These are phyloP conservation scores for Nemania abortiva DNA, from an alignment of 2,329 filamentous ascomycete species.

Conservation along the genomic window DNA sequence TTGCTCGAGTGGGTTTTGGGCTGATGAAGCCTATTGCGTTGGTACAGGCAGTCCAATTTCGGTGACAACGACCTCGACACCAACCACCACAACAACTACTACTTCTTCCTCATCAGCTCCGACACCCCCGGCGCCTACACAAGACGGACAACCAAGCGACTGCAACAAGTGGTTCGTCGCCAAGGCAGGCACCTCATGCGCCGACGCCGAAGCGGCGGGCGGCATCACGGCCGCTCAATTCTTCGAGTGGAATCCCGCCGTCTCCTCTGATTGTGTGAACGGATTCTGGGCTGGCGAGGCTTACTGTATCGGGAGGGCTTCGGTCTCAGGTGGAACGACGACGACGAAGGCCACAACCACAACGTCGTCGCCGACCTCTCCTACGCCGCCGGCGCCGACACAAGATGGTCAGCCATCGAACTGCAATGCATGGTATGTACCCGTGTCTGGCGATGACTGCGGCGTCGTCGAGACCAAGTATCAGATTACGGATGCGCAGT, in stretches of 20 bases:
- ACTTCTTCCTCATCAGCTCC: constrained; percentile 3
- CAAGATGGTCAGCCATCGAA: not conserved
- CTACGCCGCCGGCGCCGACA: constrained; percentile 14
- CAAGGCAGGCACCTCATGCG: not conserved
- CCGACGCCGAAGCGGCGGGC: not conserved
- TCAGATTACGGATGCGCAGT: constrained; percentile 19
- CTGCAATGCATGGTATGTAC: constrained; percentile 2
- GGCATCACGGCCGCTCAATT: constrained; percentile 17
- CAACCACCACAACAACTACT: constrained; percentile 10
- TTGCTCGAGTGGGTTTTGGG: constrained; percentile 10
- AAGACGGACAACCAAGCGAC: not conserved
- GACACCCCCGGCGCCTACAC: constrained; percentile 10
- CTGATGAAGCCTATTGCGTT: constrained; percentile 8
- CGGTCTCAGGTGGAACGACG: not conserved
- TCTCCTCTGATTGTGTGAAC: constrained; percentile 7
- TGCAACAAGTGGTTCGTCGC: constrained; percentile 12
- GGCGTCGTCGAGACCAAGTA: not conserved
- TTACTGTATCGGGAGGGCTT: constrained; percentile 13
- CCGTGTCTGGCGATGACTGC: constrained; percentile 6
- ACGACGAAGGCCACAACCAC: not conserved
- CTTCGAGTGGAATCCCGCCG: constrained; percentile 21
- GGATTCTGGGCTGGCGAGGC: constrained; percentile 13
- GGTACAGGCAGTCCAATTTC: constrained; percentile 11
- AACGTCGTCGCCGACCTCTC: constrained; percentile 5
- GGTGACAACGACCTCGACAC: not conserved